These are phyloP conservation scores for Tylopilus rubrobrunneus DNA, from an alignment of 768 basidiomycete species.

Conservation along the genomic window DNA sequence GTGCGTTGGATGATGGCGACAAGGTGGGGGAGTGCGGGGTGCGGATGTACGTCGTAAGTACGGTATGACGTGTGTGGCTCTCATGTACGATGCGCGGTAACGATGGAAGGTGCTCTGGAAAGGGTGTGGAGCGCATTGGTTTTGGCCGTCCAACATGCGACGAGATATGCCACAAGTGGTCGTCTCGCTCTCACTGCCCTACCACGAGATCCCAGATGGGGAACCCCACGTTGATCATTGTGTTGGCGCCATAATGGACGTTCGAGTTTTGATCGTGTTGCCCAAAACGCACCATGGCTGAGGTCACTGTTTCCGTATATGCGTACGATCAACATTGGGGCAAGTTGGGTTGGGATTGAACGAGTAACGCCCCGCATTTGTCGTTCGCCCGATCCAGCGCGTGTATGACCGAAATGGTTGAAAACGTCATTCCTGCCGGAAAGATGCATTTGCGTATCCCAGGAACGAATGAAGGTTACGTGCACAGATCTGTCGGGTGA, in stretches of 20 bases:
- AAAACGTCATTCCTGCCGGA: constrained; percentile 5
- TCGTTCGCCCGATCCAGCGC: constrained; percentile 2
- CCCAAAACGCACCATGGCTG: neutral
- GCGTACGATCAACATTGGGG: constrained; percentile 4
- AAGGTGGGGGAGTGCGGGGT: constrained; percentile 20
- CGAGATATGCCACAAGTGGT: constrained; percentile 8
- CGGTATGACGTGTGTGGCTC: constrained; percentile 16
- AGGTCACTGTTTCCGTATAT: constrained; percentile 9
- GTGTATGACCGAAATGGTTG: constrained; percentile 1
- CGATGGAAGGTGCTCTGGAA: constrained; percentile 10
- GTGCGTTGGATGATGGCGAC: constrained; percentile 10
- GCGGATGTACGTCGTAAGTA: neutral
- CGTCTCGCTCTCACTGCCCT: neutral
- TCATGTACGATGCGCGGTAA: neutral
- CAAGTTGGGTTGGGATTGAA: neutral
- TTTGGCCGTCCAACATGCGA: constrained; percentile 15
- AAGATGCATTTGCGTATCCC: neutral
- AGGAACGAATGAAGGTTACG: neutral
- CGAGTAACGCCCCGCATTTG: neutral
- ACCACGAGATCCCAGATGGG: constrained; percentile 12
- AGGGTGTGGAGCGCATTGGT: neutral
- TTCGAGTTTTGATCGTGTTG: constrained; percentile 7
- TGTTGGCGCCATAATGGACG: constrained; percentile 4
- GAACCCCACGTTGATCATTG: constrained; percentile 10
- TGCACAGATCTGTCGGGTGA: neutral